phyloP scores from a whole-genome alignment of 2,329 filamentous ascomycete species.

The Helotiales sp. region DNA sequence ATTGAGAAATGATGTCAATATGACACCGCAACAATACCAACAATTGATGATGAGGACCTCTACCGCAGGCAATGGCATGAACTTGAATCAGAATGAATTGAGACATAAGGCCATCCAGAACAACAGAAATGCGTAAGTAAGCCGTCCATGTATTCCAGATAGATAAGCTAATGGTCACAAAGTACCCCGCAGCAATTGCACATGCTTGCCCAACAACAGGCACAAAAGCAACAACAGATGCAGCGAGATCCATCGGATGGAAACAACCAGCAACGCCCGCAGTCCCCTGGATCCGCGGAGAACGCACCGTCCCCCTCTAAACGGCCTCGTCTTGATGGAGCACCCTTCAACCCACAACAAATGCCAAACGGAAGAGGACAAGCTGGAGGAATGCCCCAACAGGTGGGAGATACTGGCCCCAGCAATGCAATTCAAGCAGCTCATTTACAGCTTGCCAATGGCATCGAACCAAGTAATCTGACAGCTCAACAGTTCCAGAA shows the following conservation, averaged over 20 bases:
- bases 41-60: constrained; percentile 73
- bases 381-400: constrained; percentile 70
- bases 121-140: constrained; percentile 71
- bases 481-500: constrained; percentile 76
- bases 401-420: constrained; percentile 62
- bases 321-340: constrained; percentile 79
- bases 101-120: constrained; percentile 80
- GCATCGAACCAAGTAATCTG: constrained; percentile 76
- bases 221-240: constrained; percentile 81
- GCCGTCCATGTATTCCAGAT: not conserved
- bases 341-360: constrained; percentile 70
- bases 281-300: constrained; percentile 81
- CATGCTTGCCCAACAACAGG: constrained; percentile 72
- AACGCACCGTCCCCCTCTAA: constrained; percentile 94
- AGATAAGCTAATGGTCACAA: constrained; percentile 2
- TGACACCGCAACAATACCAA: constrained; percentile 60
- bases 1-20: constrained; percentile 61
- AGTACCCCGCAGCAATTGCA: constrained; percentile 65
- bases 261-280: constrained; percentile 73
- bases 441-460: constrained; percentile 68
- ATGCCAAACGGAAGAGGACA: constrained; percentile 75
- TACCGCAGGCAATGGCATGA: constrained; percentile 55
- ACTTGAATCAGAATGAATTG: constrained; percentile 64
- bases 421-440: constrained; percentile 55
- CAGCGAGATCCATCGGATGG: constrained; percentile 86